Evolutionary conservation across 1,284 basidiomycete genomes (phyloP).

Genomic region (Tremellales sp.): DNA sequence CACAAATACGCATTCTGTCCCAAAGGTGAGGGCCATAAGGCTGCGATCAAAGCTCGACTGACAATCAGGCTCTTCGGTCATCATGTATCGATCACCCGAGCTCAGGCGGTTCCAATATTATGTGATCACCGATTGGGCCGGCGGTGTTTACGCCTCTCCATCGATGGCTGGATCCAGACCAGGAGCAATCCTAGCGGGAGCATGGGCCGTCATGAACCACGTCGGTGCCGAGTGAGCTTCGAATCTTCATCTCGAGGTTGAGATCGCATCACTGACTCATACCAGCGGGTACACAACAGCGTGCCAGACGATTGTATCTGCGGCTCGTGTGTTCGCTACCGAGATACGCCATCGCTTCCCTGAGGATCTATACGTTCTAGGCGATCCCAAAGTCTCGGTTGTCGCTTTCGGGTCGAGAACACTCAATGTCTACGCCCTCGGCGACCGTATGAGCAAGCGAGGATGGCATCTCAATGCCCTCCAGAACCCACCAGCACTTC

Average conservation of each 20-base stretch:
- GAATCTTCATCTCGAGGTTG: not conserved
- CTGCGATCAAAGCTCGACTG: not conserved
- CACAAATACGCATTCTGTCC: conserved; percentile 49
- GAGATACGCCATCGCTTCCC: conserved; percentile 33
- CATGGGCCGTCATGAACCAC: conserved; percentile 93
- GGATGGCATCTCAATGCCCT: conserved; percentile 92
- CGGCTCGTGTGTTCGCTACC: conserved; percentile 31
- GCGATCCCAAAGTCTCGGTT: conserved; percentile 83
- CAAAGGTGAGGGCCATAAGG: conserved; percentile 54
- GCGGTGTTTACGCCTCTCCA: conserved; percentile 52
- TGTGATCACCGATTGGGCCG: conserved; percentile 72
- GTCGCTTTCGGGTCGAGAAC: conserved; percentile 75
- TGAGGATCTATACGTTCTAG: conserved; percentile 72
- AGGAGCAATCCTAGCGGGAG: conserved; percentile 86
- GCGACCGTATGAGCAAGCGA: conserved; percentile 76
- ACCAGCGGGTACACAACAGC: conserved; percentile 86
- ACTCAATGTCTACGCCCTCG: conserved; percentile 69
- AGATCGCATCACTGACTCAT: not conserved
- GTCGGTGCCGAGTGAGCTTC: conserved; percentile 71
- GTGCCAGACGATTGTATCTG: conserved; percentile 75
- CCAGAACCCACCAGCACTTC: conserved; percentile 72
- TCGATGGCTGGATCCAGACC: conserved; percentile 85
- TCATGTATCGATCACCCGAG: conserved; percentile 78
- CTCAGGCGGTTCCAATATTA: conserved; percentile 80
- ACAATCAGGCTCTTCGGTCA: conserved; percentile 72